Conservation (phyloP, 208 protist species). For the Leishmania amazonensis region DNA sequence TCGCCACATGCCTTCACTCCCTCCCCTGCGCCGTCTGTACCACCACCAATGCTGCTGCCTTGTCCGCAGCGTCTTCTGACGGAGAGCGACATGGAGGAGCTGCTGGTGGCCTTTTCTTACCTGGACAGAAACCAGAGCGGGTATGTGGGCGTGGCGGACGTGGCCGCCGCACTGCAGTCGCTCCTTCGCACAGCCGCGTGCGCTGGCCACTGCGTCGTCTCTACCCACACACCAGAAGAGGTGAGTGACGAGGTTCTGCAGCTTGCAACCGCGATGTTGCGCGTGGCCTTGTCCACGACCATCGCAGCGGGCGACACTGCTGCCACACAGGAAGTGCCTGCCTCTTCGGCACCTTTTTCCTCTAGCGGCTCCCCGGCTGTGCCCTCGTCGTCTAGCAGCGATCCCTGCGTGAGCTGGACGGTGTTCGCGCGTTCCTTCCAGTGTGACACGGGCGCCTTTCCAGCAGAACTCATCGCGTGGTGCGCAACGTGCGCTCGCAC, state of each 20-base stretch:
- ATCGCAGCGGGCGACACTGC: neutral
- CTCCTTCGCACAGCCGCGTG: conserved; percentile 5
- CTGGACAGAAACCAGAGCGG: conserved; percentile 18
- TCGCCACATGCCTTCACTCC: neutral
- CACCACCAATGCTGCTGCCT: neutral
- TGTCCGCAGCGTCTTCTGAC: conserved; percentile 18
- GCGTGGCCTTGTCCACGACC: conserved; percentile 6
- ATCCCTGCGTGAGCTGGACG: conserved; percentile 17
- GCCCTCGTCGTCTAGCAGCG: neutral
- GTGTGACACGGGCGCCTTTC: conserved; percentile 36
- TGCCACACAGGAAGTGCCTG: neutral
- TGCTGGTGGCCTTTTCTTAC: conserved; percentile 17
- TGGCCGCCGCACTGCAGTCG: conserved; percentile 17
- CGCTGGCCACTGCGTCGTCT: neutral
- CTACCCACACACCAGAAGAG: neutral
- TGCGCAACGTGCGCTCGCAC: conserved; percentile 17
- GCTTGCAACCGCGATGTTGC: conserved; percentile 27
- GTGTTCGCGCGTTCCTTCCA: conserved; percentile 34
- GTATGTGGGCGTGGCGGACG: conserved; percentile 4
- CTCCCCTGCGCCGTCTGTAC: neutral
- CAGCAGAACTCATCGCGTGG: conserved; percentile 33
- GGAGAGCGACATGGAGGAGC: conserved; percentile 21
- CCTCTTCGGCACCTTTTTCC: neutral
- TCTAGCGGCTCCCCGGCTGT: neutral
- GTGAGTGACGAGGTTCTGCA: neutral